Base-by-base conservation (phyloP, 208 protist genomes). In the Leishmania braziliensis region DNA sequence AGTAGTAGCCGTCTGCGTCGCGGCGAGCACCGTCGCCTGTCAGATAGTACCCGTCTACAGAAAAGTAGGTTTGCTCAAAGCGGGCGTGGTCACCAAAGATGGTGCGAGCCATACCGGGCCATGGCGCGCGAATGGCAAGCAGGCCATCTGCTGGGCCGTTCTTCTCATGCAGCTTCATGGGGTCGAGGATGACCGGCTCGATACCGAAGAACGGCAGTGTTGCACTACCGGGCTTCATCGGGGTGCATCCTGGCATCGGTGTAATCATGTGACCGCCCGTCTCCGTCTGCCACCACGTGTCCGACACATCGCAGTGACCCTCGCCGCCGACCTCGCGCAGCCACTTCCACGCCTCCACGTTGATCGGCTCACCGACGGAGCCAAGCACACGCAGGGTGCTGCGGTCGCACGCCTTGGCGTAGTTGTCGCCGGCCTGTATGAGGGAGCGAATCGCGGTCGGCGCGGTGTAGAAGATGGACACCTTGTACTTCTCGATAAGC, bases 251-350 rank as follows among this genome's bases (percentile, higher is more conserved):
- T 6, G 99, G 98, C 62, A 99, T 85, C 53, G 98, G 94, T 12
- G 97, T 98, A 73, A 99, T 95, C 85, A 99, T 93, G 91, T 99
- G 95, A 48, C 98, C 98, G 65, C 98, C 98, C 54, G 98, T 98
- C 92, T 99, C 99, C 1, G 99, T 99, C 91, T 99, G 99, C 99
- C 99, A 99, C 86, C 94, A 99, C 56, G 99, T 99, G 88, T 99
- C 99, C 1, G 99, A 95, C 65, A 99, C 94, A 36, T 96, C 83
- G 85, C 93, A 98, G 53, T 95, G 92, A 8, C 88, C 83, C 36
- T 97, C 84, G 65, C 99, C 99, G n/a, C 99, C 92, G 26, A 98
- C 89, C 4, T 94, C 84, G 80, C 97, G 80, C 84, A 98, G 99
- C 97, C 98, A 99, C 33, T 89, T 81, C 93, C 97, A 99, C 53